Evolutionary conservation across 1,284 basidiomycete species (phyloP).

Genomic region (Cerioporus squamosus): DNA sequence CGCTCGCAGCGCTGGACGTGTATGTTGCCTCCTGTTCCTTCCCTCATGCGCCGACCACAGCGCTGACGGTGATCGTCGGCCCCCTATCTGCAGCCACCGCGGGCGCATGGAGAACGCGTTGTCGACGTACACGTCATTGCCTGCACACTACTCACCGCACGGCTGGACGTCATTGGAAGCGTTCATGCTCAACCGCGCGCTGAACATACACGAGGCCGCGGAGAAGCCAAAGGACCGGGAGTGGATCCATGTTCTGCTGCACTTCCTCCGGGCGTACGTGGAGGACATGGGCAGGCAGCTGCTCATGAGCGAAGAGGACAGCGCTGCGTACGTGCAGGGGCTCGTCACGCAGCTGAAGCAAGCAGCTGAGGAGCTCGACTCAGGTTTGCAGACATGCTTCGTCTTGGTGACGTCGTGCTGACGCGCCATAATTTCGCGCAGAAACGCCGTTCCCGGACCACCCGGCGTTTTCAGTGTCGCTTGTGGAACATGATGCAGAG

Average conservation of each 20-base stretch:
- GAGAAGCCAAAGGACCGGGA: conserved; percentile 64
- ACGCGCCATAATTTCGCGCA: conserved; percentile 32
- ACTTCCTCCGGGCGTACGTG: conserved; percentile 70
- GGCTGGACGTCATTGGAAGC: conserved; percentile 80
- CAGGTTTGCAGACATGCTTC: conserved; percentile 47
- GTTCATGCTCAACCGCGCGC: conserved; percentile 71
- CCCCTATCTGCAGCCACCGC: conserved; percentile 56
- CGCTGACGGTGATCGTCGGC: background rate
- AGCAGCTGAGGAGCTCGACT: conserved; percentile 54
- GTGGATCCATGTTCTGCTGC: conserved; percentile 74
- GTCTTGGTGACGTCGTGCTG: background rate
- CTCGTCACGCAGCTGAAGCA: conserved; percentile 56
- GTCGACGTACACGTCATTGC: conserved; percentile 74
- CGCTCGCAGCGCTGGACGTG: conserved; percentile 86
- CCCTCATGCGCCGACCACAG: background rate
- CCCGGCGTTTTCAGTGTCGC: conserved; percentile 59
- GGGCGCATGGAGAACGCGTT: conserved; percentile 64
- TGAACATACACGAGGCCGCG: conserved; percentile 63
- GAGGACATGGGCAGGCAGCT: conserved; percentile 57
- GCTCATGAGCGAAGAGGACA: conserved; percentile 55
- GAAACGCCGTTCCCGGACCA: conserved; percentile 72
- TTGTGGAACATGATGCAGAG: conserved; percentile 47
- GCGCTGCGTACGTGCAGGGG: conserved; percentile 52
- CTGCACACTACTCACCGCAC: conserved; percentile 81
- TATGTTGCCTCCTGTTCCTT: conserved; percentile 44